Percentiles rank a stretch among this genome's conserved stretches.
phyloP scores from a whole-genome alignment of 2,329 filamentous ascomycete genomes.

The Ophiostoma montium region DNA sequence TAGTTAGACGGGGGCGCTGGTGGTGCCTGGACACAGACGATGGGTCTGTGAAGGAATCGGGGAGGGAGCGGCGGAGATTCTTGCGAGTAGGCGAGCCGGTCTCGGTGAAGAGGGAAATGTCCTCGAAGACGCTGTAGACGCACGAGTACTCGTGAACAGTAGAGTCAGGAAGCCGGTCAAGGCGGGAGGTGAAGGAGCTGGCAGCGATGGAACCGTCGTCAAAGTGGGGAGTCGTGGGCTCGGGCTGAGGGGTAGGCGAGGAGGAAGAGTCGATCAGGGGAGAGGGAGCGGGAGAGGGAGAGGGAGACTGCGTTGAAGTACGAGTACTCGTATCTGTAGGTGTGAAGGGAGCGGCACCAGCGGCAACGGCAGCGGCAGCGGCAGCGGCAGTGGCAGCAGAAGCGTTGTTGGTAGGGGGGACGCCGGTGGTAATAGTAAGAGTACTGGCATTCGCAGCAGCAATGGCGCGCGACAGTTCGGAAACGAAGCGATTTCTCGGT shows the following conservation, averaged over 20 bases:
- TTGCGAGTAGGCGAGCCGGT: background rate
- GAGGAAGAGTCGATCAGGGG: conserved; percentile 21
- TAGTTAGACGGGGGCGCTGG: background rate
- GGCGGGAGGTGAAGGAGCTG: conserved; percentile 16
- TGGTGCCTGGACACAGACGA: conserved; percentile 1
- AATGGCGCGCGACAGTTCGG: background rate
- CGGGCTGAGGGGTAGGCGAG: conserved; percentile 29
- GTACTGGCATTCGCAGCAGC: background rate
- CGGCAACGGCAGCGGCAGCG: background rate
- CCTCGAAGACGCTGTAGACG: conserved; percentile 16
- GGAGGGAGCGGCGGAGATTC: background rate
- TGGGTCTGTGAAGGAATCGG: background rate
- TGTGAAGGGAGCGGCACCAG: background rate
- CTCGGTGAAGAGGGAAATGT: conserved; percentile 15
- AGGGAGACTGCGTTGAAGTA: conserved; percentile 1
- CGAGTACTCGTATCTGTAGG: too few relatives aligned
- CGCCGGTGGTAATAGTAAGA: background rate
- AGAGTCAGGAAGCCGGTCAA: conserved; percentile 4
- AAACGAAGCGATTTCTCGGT: background rate
- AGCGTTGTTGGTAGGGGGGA: conserved; percentile 3
- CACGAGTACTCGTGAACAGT: background rate
- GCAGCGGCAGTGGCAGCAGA: conserved; percentile 1
- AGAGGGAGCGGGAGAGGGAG: conserved; percentile 6
- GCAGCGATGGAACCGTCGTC: conserved; percentile 13
- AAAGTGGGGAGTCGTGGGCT: conserved; percentile 22